Conservation (phyloP, 1,284 basidiomycete species). For the Anthracocystis walkeri region DNA sequence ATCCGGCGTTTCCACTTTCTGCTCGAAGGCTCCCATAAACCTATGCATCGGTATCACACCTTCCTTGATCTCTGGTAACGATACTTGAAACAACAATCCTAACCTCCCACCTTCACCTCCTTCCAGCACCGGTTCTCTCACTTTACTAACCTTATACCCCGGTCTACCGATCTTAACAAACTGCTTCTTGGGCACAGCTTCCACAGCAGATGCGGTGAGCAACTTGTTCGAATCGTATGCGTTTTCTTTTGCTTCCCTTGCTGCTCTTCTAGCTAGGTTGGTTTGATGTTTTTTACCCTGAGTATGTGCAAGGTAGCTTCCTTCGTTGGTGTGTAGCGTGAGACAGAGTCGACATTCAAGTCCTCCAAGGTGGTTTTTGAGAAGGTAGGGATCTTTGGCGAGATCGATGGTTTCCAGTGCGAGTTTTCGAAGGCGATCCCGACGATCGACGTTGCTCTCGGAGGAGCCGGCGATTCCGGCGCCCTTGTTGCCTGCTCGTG, state of each 20-base stretch:
- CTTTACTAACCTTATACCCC: constrained; percentile 91
- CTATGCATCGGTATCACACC: constrained; percentile 86
- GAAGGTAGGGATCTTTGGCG: constrained; percentile 89
- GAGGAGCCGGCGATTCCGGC: constrained; percentile 78
- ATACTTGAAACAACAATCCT: constrained; percentile 96
- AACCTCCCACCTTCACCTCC: constrained; percentile 70
- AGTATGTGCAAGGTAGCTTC: constrained; percentile 97
- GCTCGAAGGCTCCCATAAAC: constrained; percentile 99
- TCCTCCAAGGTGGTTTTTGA: constrained; percentile 95
- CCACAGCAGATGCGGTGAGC: constrained; percentile 72
- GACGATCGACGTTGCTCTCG: constrained; percentile 93
- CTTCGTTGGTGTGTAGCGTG: constrained; percentile 98
- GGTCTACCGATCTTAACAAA: constrained; percentile 98
- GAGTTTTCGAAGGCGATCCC: constrained; percentile 93
- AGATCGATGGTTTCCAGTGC: constrained; percentile 71
- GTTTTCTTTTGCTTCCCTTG: constrained; percentile 88
- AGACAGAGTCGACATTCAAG: constrained; percentile 97
- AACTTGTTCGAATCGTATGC: constrained; percentile 70
- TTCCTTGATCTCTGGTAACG: constrained; percentile 87
- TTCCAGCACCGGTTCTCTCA: constrained; percentile 74
- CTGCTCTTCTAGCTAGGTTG: constrained; percentile 94
- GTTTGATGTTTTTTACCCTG: constrained; percentile 99
- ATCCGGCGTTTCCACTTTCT: constrained; percentile 93
- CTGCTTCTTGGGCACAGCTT: constrained; percentile 57
- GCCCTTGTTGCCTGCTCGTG: constrained; percentile 69